Conservation (phyloP, 2,329 filamentous ascomycete species). For the Bipolaris bicolor region DNA sequence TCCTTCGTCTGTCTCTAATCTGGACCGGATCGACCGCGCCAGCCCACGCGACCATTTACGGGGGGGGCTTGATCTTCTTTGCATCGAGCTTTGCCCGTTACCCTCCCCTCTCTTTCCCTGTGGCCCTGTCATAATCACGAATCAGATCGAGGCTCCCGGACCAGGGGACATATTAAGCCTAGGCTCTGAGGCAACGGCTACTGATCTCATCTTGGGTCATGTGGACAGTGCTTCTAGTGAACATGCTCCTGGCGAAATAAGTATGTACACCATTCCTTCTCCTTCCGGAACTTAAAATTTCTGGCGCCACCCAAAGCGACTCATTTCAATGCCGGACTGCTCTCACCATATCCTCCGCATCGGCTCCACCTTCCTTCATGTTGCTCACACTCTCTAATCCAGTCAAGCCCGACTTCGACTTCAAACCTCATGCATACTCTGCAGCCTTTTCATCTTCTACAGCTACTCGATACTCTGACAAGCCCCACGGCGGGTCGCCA, state of each 20-base stretch:
- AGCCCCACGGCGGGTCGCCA: slow-evolving; percentile 49
- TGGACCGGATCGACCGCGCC: slow-evolving; percentile 44
- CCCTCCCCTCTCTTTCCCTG: slow-evolving; percentile 34
- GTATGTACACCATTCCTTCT: slow-evolving; percentile 47
- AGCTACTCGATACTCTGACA: slow-evolving; percentile 49
- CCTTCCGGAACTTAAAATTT: slow-evolving; percentile 40
- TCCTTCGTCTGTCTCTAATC: slow-evolving; percentile 37
- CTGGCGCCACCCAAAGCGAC: slow-evolving; percentile 33
- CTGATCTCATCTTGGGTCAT: slow-evolving; percentile 40
- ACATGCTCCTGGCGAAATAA: slow-evolving; percentile 42
- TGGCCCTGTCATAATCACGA: slow-evolving; percentile 44
- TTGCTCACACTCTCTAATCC: slow-evolving; percentile 60
- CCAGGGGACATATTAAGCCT: slow-evolving; percentile 43
- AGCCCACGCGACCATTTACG: slow-evolving; percentile 44
- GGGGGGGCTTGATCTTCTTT: slow-evolving; percentile 46
- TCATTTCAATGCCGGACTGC: slow-evolving; percentile 45
- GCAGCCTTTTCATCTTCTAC: slow-evolving; percentile 50
- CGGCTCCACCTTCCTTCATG: slow-evolving; percentile 47
- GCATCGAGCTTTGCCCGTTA: slow-evolving; percentile 39
- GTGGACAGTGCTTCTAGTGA: slow-evolving; percentile 45
- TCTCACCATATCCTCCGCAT: slow-evolving; percentile 23
- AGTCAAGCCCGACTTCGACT: slow-evolving; percentile 55
- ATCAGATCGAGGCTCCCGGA: slow-evolving; percentile 41
- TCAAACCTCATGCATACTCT: slow-evolving; percentile 58
- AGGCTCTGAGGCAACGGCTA: slow-evolving; percentile 42